Evolutionary conservation across 2,329 filamentous ascomycete genomes (phyloP).

Genomic region (Phaeophleospora eucalypticola): DNA sequence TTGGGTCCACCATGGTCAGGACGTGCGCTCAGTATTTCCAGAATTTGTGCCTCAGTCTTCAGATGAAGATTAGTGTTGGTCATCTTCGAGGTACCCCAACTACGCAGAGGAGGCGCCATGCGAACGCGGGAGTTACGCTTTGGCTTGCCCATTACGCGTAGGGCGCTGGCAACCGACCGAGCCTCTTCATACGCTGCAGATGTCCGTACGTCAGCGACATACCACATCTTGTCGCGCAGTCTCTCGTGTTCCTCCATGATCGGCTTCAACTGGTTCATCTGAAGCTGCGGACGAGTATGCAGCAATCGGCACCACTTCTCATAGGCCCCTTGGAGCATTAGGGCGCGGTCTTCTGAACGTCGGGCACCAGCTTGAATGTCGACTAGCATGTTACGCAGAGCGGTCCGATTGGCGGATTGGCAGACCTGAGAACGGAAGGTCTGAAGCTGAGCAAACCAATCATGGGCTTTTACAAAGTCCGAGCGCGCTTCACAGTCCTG

Average conservation of each 20-base stretch:
- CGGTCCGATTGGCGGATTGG: slow-evolving; percentile 1
- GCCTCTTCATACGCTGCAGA: slow-evolving; percentile 85
- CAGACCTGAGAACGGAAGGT: slow-evolving; percentile 11
- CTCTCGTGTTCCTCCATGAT: slow-evolving; percentile 11
- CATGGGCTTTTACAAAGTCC: slow-evolving; percentile 77
- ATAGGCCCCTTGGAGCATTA: slow-evolving; percentile 7
- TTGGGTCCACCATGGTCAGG: slow-evolving; percentile 85
- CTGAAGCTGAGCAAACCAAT: slow-evolving; percentile 44
- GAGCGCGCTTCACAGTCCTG: slow-evolving; percentile 72
- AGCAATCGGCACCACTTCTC: slow-evolving; percentile 13
- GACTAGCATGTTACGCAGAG: slow-evolving; percentile 9
- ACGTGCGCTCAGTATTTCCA: slow-evolving; percentile 79
- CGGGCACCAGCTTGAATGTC: slow-evolving; percentile 10
- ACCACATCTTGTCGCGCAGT: slow-evolving; percentile 93
- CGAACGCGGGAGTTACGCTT: slow-evolving; percentile 40
- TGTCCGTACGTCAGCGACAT: slow-evolving; percentile 86
- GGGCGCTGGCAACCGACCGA: slow-evolving; percentile 75
- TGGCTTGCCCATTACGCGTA: slow-evolving; percentile 80
- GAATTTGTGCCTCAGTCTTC: slow-evolving; percentile 76
- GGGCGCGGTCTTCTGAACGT: slow-evolving; percentile 8
- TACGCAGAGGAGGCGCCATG: slow-evolving; percentile 36
- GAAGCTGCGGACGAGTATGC: slow-evolving; percentile 7
- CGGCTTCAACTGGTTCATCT: slow-evolving; percentile 7
- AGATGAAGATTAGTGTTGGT: slow-evolving; percentile 61
- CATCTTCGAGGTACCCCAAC: slow-evolving; percentile 42